phyloP scores from a whole-genome alignment of 1,284 basidiomycete genomes.

The Pascua sp. region DNA sequence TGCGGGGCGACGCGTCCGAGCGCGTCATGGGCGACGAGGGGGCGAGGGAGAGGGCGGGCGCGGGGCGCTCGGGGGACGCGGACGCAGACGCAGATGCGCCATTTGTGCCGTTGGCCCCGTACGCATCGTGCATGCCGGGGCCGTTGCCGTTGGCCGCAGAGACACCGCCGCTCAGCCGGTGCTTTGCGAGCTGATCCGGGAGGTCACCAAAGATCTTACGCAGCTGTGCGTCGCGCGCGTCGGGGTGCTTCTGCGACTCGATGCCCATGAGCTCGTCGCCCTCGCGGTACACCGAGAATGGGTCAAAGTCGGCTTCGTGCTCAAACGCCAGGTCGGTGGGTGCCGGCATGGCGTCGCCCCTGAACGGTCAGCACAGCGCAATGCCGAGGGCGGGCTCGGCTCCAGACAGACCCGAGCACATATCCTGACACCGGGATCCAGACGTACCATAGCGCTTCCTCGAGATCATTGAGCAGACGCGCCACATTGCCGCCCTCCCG shows the following conservation, averaged over 20 bases:
- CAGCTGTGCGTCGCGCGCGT: constrained; percentile 14
- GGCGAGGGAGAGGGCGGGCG: neutral
- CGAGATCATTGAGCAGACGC: constrained; percentile 42
- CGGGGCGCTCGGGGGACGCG: no score
- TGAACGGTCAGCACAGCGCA: constrained; percentile 13
- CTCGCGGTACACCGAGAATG: constrained; percentile 29
- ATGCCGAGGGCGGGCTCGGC: neutral
- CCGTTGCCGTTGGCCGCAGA: neutral
- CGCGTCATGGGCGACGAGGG: constrained; percentile 6
- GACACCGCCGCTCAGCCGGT: neutral
- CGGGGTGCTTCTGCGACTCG: constrained; percentile 1
- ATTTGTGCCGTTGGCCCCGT: no score
- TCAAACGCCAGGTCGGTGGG: constrained; percentile 42
- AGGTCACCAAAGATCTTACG: constrained; percentile 14
- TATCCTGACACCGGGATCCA: no score
- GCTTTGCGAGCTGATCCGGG: no score
- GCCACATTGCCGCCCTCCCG: constrained; percentile 30
- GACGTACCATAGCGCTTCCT: constrained; percentile 42
- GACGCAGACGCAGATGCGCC: no score
- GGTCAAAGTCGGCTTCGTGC: constrained; percentile 40
- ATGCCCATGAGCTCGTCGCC: constrained; percentile 24
- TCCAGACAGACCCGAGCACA: no score
- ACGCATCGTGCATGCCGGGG: neutral
- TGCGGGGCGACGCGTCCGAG: constrained; percentile 6
- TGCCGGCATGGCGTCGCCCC: constrained; percentile 43